Evolutionary conservation across 345 rosid genomes (phyloP).

Genomic region (Eucalyptus coolabah): DNA sequence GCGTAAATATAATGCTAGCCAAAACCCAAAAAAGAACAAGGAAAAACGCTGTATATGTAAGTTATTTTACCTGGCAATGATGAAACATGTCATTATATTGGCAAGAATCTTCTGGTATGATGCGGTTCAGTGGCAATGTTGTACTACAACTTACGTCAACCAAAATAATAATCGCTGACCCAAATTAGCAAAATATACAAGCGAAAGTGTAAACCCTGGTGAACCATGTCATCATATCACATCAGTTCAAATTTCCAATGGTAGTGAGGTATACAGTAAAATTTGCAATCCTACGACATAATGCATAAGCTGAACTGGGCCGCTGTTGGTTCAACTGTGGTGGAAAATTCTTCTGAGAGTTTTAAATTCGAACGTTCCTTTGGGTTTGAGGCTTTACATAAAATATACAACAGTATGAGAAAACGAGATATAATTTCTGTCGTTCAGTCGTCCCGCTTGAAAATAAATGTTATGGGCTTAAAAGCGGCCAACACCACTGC

Average conservation of each 20-base stretch:
- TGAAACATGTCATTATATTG: background rate
- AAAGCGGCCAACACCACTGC: constrained; percentile 79
- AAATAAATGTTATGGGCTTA: constrained; percentile 29
- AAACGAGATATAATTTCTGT: background rate
- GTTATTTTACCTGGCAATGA: background rate
- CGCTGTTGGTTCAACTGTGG: background rate
- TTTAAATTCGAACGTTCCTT: background rate
- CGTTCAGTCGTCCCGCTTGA: constrained; percentile 16
- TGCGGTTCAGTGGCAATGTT: background rate
- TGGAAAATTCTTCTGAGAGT: background rate
- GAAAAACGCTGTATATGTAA: background rate
- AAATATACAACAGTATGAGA: background rate
- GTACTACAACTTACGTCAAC: background rate
- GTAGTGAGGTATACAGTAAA: background rate
- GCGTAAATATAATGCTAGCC: background rate
- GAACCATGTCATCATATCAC: background rate
- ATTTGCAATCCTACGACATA: background rate
- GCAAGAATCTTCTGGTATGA: background rate
- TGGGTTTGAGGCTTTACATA: background rate
- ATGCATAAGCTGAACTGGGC: background rate
- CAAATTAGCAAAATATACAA: background rate
- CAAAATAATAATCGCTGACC: background rate
- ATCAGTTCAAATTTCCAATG: background rate
- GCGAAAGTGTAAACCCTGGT: background rate
- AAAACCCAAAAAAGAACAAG: background rate